A percentile compares a stretch with the other conserved stretches of the same genome.
These are phyloP conservation scores for Pichia kudriavzevii DNA, from an alignment of 1,139 yeast genomes.

Conservation along the genomic window DNA sequence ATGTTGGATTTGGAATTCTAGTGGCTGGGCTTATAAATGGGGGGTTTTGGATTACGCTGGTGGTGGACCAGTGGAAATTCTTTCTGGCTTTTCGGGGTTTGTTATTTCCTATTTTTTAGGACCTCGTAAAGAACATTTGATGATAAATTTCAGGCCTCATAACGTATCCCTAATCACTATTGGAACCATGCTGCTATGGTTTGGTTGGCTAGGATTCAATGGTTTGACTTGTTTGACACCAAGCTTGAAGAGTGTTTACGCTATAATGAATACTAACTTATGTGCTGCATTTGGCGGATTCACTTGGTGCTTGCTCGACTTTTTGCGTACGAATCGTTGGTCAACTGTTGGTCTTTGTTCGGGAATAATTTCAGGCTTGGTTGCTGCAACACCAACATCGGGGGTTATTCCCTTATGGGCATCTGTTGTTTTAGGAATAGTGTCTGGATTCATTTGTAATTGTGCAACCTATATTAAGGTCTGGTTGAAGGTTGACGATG, in stretches of 20 bases:
- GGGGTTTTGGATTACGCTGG: slow-evolving; percentile 97
- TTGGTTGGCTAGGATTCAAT: slow-evolving; percentile 88
- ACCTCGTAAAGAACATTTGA: slow-evolving; percentile 70
- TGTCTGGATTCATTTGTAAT: slow-evolving; percentile 80
- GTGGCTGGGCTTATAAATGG: slow-evolving; percentile 90
- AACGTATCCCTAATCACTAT: slow-evolving; percentile 70
- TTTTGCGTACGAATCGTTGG: slow-evolving; percentile 82
- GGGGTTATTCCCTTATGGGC: slow-evolving; percentile 92
- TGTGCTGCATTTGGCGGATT: slow-evolving; percentile 89
- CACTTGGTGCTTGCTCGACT: slow-evolving; percentile 89
- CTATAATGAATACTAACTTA: slow-evolving; percentile 86
- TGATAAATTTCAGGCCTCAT: slow-evolving; percentile 91
- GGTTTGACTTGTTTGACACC: slow-evolving; percentile 71
- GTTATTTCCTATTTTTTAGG: slow-evolving; percentile 81
- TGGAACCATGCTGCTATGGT: slow-evolving; percentile 51
- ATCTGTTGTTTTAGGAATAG: slow-evolving; percentile 74
- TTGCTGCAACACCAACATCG: slow-evolving; percentile 93
- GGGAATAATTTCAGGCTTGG: slow-evolving; percentile 90
- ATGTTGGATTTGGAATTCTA: slow-evolving; percentile 88
- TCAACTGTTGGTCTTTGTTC: slow-evolving; percentile 93
- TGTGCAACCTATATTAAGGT: slow-evolving; percentile 85
- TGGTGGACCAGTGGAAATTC: slow-evolving; percentile 94
- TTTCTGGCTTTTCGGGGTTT: slow-evolving; percentile 85
- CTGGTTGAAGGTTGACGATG: slow-evolving; percentile 76
- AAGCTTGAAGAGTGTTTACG: slow-evolving; percentile 61